Conservation (phyloP, 2,329 filamentous ascomycete species). For the Byssochlamys sp. region DNA sequence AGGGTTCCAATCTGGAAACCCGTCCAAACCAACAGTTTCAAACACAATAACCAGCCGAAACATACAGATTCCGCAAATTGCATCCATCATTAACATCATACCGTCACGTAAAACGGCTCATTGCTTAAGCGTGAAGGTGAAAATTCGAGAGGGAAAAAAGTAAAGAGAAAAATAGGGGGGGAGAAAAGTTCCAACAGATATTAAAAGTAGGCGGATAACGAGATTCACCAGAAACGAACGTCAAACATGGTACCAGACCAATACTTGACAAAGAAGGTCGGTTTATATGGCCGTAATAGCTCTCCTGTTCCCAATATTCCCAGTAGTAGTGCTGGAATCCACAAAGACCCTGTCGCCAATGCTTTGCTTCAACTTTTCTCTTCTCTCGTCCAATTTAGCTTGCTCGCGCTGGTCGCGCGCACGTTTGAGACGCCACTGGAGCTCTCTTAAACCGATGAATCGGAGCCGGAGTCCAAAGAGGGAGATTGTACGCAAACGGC, state of each 20-base stretch:
- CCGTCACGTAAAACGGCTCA: neutral
- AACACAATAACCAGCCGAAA: neutral
- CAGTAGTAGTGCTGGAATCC: conserved; percentile 21
- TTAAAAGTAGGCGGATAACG: neutral
- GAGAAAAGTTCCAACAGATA: neutral
- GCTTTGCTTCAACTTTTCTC: conserved; percentile 45
- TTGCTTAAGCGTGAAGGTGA: neutral
- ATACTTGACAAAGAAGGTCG: neutral
- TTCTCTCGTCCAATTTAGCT: conserved; percentile 41
- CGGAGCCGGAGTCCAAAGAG: conserved; percentile 40
- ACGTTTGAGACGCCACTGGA: conserved; percentile 40
- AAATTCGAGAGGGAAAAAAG: neutral
- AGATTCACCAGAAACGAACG: neutral
- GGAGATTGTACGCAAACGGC: conserved; percentile 24
- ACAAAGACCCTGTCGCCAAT: conserved; percentile 41
- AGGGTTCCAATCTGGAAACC: neutral
- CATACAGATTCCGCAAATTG: neutral
- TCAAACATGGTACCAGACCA: neutral
- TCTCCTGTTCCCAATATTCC: neutral
- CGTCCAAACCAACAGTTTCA: neutral
- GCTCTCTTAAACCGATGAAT: conserved; percentile 41
- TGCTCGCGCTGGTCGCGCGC: conserved; percentile 35
- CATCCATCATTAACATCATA: neutral
- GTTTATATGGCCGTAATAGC: neutral
- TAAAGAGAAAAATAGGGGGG: too few relatives aligned